Conservation (phyloP, 1,284 basidiomycete species). For the Malassezia restricta region DNA sequence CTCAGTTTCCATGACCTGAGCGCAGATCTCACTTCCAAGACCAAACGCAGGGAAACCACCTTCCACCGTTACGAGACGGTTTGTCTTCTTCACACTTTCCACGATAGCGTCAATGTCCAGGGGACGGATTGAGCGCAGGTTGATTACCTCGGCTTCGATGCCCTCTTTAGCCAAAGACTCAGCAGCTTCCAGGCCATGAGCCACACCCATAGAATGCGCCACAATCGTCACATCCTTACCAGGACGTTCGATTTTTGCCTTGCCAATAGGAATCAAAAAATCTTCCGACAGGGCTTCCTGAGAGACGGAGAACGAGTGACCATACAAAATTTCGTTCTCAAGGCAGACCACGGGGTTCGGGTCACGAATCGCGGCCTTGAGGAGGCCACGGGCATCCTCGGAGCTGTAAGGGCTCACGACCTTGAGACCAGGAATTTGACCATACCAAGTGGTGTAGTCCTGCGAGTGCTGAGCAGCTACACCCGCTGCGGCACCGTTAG, state of each 20-base stretch:
- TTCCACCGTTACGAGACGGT: constrained; percentile 85
- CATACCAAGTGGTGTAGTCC: constrained; percentile 64
- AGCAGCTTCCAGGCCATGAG: constrained; percentile 55
- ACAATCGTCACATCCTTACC: constrained; percentile 91
- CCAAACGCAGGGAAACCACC: constrained; percentile 97
- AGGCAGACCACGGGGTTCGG: constrained; percentile 97
- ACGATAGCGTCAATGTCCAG: constrained; percentile 95
- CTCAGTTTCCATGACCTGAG: constrained; percentile 67
- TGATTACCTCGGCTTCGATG: constrained; percentile 95
- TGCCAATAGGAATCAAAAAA: constrained; percentile 85
- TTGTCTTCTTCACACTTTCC: constrained; percentile 94
- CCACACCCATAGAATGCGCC: constrained; percentile 55
- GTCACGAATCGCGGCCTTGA: constrained; percentile 95
- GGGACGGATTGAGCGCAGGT: constrained; percentile 85
- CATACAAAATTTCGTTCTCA: constrained; percentile 98
- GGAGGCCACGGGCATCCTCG: constrained; percentile 93
- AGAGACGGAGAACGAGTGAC: constrained; percentile 89
- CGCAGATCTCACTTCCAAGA: constrained; percentile 94
- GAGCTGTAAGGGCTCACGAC: constrained; percentile 93
- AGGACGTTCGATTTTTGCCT: constrained; percentile 86
- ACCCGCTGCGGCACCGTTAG: constrained; percentile 95
- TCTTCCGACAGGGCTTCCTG: constrained; percentile 86
- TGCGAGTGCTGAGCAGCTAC: constrained; percentile 64
- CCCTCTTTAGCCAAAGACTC: constrained; percentile 76
- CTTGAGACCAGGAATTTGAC: constrained; percentile 88